These are phyloP conservation scores for Sporothrix humicola DNA, from an alignment of 2,329 filamentous ascomycete species.

Conservation along the genomic window DNA sequence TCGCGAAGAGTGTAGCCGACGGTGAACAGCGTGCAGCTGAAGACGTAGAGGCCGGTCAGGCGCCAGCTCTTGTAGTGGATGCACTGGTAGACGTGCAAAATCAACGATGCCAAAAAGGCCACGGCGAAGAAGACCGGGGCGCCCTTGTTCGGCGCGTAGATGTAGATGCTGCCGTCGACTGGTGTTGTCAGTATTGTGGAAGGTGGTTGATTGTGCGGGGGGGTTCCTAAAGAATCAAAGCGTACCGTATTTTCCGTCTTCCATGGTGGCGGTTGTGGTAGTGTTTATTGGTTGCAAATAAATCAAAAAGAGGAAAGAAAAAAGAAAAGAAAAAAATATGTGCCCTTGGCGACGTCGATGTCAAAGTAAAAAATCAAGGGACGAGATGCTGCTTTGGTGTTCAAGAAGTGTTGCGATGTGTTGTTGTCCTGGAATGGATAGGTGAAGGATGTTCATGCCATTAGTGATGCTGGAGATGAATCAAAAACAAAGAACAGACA, in stretches of 20 bases:
- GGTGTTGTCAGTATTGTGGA: neutral
- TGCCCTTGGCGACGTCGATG: neutral
- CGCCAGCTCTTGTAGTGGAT: slow-evolving; percentile 57
- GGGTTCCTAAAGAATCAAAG: neutral
- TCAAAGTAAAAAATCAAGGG: neutral
- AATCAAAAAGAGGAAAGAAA: neutral
- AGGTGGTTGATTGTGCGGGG: neutral
- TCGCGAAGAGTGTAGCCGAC: slow-evolving; percentile 56
- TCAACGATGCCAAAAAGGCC: slow-evolving; percentile 42
- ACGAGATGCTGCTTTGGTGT: neutral
- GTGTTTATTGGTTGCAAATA: neutral
- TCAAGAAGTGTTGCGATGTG: neutral
- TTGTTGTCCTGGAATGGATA: neutral
- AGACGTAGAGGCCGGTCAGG: slow-evolving; percentile 55
- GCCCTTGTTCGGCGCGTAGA: slow-evolving; percentile 47
- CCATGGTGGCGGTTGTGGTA: slow-evolving; percentile 29
- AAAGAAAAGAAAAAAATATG: neutral
- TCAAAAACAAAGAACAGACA: neutral
- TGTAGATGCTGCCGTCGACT: slow-evolving; percentile 42
- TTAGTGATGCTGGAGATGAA: neutral
- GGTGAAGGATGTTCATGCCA: neutral
- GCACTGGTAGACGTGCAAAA: slow-evolving; percentile 45
- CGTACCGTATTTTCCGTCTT: slow-evolving; percentile 34
- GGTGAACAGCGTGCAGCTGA: slow-evolving; percentile 54
- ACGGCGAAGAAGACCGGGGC: slow-evolving; percentile 48